These are phyloP conservation scores for Nepenthes alata DNA, from an alignment of 179 eudicot genomes.

Conservation along the genomic window DNA sequence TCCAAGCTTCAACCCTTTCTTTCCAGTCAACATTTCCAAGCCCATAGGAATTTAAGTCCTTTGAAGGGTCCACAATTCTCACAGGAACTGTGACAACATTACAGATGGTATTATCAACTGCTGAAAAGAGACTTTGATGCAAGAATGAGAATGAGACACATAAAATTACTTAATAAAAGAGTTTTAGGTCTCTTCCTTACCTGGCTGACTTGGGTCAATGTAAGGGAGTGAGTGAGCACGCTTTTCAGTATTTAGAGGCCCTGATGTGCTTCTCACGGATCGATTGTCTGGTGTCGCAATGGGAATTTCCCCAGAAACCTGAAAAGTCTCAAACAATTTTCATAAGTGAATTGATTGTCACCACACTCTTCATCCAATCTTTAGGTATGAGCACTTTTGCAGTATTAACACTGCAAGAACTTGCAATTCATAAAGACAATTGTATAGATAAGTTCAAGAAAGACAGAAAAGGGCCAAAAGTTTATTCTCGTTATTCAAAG, in stretches of 20 bases:
- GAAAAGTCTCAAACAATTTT: conserved; percentile 8
- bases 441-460: too few relatives aligned
- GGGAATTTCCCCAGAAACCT: conserved; percentile 90
- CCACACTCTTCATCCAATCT: not conserved
- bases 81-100: conserved; percentile 53
- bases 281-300: conserved; percentile 65
- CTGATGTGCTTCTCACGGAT: conserved; percentile 85
- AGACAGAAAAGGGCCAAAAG: too few relatives aligned
- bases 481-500: too few relatives aligned
- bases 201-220: conserved; percentile 86
- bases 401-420: not conserved
- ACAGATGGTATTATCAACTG: conserved; percentile 9
- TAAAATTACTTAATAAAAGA: not conserved
- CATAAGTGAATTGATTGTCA: not conserved
- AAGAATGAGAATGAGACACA: not conserved
- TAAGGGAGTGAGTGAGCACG: conserved; percentile 68
- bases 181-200: conserved; percentile 19
- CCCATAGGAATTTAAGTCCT: conserved; percentile 84
- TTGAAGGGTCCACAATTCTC: conserved; percentile 83
- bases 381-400: not conserved
- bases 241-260: conserved; percentile 85
- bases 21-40: conserved; percentile 88
- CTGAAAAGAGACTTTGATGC: not conserved
- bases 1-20: conserved; percentile 93
- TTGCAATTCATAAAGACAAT: too few relatives aligned